These are phyloP conservation scores for Pestalotiopsis sp. DNA, from an alignment of 2,329 filamentous ascomycete species.

Conservation along the genomic window DNA sequence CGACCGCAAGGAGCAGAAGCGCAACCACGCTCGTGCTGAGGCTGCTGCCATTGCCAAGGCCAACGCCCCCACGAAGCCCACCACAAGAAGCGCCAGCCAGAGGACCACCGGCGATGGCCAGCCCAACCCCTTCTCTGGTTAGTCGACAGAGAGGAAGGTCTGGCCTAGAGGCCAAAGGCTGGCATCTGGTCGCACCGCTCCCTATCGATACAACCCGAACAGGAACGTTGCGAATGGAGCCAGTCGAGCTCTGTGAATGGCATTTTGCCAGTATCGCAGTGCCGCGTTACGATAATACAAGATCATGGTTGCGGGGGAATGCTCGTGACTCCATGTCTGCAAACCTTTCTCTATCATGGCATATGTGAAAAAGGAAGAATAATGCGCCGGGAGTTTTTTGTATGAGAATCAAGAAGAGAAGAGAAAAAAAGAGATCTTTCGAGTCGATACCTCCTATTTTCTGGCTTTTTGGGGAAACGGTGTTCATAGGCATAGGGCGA, in stretches of 20 bases:
- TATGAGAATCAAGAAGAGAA: background rate
- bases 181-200: background rate
- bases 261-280: background rate
- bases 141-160: background rate
- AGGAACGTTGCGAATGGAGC: background rate
- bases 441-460: conserved; percentile 12
- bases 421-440: conserved; percentile 3
- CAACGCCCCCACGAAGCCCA: conserved; percentile 14
- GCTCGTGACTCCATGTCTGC: background rate
- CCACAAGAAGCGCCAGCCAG: conserved; percentile 4
- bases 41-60: conserved; percentile 53
- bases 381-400: conserved; percentile 1
- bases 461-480: conserved; percentile 4
- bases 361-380: conserved; percentile 2
- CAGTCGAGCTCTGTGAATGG: background rate
- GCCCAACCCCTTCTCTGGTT: conserved; percentile 13
- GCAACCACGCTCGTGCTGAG: conserved; percentile 48
- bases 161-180: background rate
- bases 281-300: background rate
- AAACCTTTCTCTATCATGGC: background rate
- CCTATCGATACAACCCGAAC: background rate
- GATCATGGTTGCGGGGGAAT: background rate
- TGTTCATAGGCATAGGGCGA: conserved; percentile 11
- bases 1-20: conserved; percentile 49
- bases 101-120: background rate